Evolutionary conservation across 2,329 filamentous ascomycete species (phyloP), one percentile per base, ranked within the genome.

Genomic region (Emericellopsis cladophorae): DNA sequence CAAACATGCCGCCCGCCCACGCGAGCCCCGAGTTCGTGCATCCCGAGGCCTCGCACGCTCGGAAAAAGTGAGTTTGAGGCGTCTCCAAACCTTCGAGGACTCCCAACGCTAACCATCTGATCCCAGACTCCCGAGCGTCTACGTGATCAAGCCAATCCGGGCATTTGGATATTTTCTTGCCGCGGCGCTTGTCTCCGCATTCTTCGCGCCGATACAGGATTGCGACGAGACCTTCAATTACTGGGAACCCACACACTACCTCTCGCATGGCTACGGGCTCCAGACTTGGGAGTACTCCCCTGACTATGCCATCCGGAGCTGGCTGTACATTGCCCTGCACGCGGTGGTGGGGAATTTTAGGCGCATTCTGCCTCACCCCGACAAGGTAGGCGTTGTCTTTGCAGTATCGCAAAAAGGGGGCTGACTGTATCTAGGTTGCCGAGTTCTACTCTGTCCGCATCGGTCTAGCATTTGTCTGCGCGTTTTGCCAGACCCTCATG

Each of bases 231-330:
- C 90, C 10, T 98, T 94, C 73, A 98, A 98, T 60, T 98, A 95
- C 68, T 98, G 90, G 88, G 92, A 98, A 54, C 90, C 92, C 0
- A 79, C 89, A 0, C 92, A 98, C 61, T 98, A 95, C 61, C 74
- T 98, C 23, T 83, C 79, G 44, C 88, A 95, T 66, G 85, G 86
- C 51, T 90, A 94, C 55, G 92, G 90, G 32, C 70, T 95, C 39
- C 89, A 98, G 65, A 98, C 92, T 1, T 98, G 92, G 92, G 92
- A 98, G 61, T 98, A 96, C 63, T 94, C 90, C 1, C 92, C 92
- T 5, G 81, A 90, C 43, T 96, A 84, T 62, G 85, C 88, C 39
- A 95, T 98, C 51, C 80, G 92, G 47, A 95, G 88, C 64, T 98
- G 92, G 92, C 70, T 88, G 18, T 98, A 98, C 54, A 70, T 93